Conservation (phyloP, 2,329 filamentous ascomycete genomes). For the Trichoderma harzianum region DNA sequence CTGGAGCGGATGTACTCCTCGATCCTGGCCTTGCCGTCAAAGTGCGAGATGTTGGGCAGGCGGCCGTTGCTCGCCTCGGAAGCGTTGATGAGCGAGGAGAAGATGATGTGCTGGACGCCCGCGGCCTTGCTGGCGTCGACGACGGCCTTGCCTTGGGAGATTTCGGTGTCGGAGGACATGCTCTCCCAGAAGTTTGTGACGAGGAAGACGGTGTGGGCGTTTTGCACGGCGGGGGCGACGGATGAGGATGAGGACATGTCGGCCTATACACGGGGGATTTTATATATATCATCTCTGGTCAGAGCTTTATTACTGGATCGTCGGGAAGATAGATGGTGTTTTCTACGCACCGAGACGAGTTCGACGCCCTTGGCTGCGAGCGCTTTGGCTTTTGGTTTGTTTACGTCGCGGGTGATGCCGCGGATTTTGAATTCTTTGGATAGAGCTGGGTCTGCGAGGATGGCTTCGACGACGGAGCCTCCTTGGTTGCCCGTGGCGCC, state of each 20-base stretch:
- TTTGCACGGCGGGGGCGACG: conserved; percentile 38
- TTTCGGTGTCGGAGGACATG: conserved; percentile 34
- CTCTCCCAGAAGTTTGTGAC: conserved; percentile 40
- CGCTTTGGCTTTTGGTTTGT: conserved; percentile 38
- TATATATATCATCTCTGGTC: background rate
- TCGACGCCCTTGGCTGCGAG: conserved; percentile 42
- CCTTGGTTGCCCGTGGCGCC: conserved; percentile 50
- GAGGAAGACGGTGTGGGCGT: conserved; percentile 43
- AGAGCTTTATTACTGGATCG: background rate
- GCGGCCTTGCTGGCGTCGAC: conserved; percentile 43
- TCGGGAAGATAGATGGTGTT: too few relatives aligned
- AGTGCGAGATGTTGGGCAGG: conserved; percentile 43
- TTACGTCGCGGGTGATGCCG: conserved; percentile 45
- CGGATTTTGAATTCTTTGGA: conserved; percentile 44
- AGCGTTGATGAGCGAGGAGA: conserved; percentile 42
- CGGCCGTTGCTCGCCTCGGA: conserved; percentile 37
- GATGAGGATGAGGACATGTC: conserved; percentile 38
- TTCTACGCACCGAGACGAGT: conserved; percentile 35
- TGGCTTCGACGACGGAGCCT: conserved; percentile 42
- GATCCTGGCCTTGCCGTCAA: conserved; percentile 55
- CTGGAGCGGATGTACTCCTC: conserved; percentile 54
- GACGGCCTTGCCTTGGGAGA: conserved; percentile 43
- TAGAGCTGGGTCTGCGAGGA: conserved; percentile 46
- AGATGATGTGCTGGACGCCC: conserved; percentile 45
- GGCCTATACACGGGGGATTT: conserved; percentile 29